Percentiles rank a stretch among this genome's conserved stretches.
phyloP scores from a whole-genome alignment of 148 eudicot genomes.

The Chenopodium berlandieri region DNA sequence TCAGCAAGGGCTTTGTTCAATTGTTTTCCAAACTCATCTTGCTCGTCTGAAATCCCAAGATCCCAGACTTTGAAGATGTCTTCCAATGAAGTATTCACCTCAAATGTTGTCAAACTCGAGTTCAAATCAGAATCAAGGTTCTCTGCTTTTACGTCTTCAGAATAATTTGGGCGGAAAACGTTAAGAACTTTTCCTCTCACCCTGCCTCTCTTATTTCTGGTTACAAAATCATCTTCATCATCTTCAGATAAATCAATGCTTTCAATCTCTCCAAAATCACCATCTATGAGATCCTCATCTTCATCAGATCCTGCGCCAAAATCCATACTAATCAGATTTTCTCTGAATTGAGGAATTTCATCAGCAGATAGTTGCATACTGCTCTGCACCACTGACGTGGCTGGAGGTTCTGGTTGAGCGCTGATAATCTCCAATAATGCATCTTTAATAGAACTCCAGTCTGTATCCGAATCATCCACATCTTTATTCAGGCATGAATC shows the following conservation, averaged over 20 bases:
- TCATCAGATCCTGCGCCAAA: slow-evolving; percentile 16
- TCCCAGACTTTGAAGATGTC: slow-evolving; percentile 78
- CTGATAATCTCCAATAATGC: slow-evolving; percentile 45
- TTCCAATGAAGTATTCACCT: slow-evolving; percentile 32
- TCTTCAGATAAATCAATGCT: slow-evolving; percentile 21
- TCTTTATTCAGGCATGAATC: slow-evolving; percentile 63
- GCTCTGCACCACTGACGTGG: slow-evolving; percentile 15
- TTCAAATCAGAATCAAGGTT: slow-evolving; percentile 30
- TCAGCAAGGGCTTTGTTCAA: slow-evolving; percentile 43
- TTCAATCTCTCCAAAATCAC: slow-evolving; percentile 25
- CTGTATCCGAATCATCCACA: slow-evolving; percentile 27
- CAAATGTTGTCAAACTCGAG: slow-evolving; percentile 23
- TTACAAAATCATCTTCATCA: slow-evolving; percentile 16
- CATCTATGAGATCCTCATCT: slow-evolving; percentile 31
- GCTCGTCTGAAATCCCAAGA: slow-evolving; percentile 46
- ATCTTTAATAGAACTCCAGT: slow-evolving; percentile 52
- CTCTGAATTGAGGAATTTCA: slow-evolving; percentile 11
- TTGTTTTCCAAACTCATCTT: slow-evolving; percentile 55
- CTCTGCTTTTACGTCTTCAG: slow-evolving; percentile 29
- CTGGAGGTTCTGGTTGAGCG: slow-evolving; percentile 26
- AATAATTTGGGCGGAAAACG: slow-evolving; percentile 42
- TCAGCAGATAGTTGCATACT: slow-evolving; percentile 21
- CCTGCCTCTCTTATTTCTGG: slow-evolving; percentile 14
- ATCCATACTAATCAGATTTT: slow-evolving; percentile 15
- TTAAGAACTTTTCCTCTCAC: slow-evolving; percentile 16